Percentiles rank a stretch among this genome's conserved stretches.
Conservation (phyloP, 83 land plant genomes). For the Picea abies region DNA sequence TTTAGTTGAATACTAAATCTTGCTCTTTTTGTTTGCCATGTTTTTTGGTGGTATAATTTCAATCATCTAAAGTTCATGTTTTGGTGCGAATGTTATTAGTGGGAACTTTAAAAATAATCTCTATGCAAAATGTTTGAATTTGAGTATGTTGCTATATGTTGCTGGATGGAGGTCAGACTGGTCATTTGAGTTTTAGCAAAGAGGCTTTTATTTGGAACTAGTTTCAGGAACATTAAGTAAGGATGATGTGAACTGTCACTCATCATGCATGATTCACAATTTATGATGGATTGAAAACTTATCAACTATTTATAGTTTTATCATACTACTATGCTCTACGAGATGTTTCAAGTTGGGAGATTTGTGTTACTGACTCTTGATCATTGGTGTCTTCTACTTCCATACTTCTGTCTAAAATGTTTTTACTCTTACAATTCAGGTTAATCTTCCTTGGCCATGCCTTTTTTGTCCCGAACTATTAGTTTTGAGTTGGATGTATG, state of each 20-base stretch:
- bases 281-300: not conserved
- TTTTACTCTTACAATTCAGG: not conserved
- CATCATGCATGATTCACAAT: not conserved
- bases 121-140: not conserved
- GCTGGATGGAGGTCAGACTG: not conserved
- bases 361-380: no score
- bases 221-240: slow-evolving; percentile 11
- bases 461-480: not conserved
- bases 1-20: not conserved
- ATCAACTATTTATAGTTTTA: no score
- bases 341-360: no score
- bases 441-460: not conserved
- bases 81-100: not conserved
- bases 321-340: no score
- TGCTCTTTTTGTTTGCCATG: not conserved
- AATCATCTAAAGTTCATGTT: not conserved
- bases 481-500: not conserved
- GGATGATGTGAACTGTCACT: not conserved
- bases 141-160: slow-evolving; percentile 1
- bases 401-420: not conserved
- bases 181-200: not conserved
- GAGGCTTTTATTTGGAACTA: no score
- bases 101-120: not conserved
- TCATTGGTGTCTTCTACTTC: not conserved
- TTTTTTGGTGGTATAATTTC: not conserved